Evolutionary conservation across 2,329 filamentous ascomycete species (phyloP).

Genomic region (Hymenoscyphus repandus): DNA sequence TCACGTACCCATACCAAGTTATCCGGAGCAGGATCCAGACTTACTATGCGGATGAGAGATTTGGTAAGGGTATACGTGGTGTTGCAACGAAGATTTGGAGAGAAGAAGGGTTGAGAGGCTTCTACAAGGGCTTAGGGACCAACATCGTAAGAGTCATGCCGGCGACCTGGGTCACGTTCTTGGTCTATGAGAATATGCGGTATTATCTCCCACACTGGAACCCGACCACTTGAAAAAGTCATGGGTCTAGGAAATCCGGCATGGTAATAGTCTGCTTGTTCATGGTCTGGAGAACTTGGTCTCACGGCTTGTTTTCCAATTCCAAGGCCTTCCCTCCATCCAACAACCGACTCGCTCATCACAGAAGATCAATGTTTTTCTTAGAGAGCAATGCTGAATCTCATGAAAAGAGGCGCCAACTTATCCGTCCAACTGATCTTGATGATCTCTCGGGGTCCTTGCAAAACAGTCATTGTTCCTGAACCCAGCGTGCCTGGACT

Average conservation of each 20-base stretch:
- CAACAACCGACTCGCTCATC: no score
- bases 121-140: constrained; percentile 86
- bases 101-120: constrained; percentile 75
- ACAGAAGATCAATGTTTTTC: no score
- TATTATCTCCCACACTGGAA: constrained; percentile 51
- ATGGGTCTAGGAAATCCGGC: not conserved
- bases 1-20: constrained; percentile 94
- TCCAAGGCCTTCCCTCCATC: no score
- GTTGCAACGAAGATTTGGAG: constrained; percentile 69
- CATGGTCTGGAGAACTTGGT: no score
- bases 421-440: no score
- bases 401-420: no score
- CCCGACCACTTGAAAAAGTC: not conserved
- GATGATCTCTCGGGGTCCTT: no score
- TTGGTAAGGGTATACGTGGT: constrained; percentile 64
- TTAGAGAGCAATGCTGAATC: no score
- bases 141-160: constrained; percentile 89
- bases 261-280: not conserved
- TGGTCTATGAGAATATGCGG: constrained; percentile 94
- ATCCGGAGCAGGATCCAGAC: constrained; percentile 84
- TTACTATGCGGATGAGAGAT: constrained; percentile 72
- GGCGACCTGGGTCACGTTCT: constrained; percentile 91
- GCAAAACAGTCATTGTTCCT: no score
- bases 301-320: no score
- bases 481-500: no score